Percentiles rank a stretch among this genome's conserved stretches.
Evolutionary conservation across 1,139 yeast genomes (phyloP).

Genomic region (Yamadazyma membranifaciens): DNA sequence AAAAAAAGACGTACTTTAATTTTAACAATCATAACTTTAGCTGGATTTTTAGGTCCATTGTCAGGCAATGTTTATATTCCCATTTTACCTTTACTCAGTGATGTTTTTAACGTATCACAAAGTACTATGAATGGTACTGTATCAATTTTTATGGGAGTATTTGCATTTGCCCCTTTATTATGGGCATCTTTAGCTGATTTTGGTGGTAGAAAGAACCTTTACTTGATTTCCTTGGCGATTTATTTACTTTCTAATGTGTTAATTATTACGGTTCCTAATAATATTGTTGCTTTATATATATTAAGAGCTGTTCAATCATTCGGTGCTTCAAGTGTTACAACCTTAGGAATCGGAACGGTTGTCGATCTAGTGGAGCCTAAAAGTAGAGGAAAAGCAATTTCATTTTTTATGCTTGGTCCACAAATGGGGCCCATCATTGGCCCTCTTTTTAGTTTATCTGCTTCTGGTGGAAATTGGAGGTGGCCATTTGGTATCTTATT

Average conservation of each 20-base stretch:
- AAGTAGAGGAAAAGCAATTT: conserved; percentile 48
- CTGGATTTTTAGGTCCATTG: conserved; percentile 60
- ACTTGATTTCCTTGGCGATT: conserved; percentile 42
- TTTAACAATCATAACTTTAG: conserved; percentile 37
- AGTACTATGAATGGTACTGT: conserved; percentile 58
- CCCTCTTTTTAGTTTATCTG: conserved; percentile 45
- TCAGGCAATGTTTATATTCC: conserved; percentile 63
- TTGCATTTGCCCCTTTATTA: conserved; percentile 51
- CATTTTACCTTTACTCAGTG: conserved; percentile 46
- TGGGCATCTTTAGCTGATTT: conserved; percentile 61
- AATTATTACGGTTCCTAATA: conserved; percentile 47
- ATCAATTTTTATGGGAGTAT: conserved; percentile 56
- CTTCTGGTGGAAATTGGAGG: conserved; percentile 45
- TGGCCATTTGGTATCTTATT: conserved; percentile 58
- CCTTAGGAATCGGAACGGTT: conserved; percentile 58
- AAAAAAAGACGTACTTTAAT: conserved; percentile 22
- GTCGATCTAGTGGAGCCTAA: conserved; percentile 50
- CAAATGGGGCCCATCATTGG: conserved; percentile 59
- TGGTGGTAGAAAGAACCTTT: conserved; percentile 55
- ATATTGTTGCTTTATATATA: conserved; percentile 42
- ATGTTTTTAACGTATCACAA: conserved; percentile 40
- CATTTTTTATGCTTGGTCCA: conserved; percentile 59
- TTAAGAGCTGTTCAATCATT: conserved; percentile 52
- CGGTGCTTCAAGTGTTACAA: conserved; percentile 54
- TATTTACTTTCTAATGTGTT: conserved; percentile 48